Conservation (phyloP, 495 filamentous ascomycete genomes). For the Aspergillus panamensis region DNA sequence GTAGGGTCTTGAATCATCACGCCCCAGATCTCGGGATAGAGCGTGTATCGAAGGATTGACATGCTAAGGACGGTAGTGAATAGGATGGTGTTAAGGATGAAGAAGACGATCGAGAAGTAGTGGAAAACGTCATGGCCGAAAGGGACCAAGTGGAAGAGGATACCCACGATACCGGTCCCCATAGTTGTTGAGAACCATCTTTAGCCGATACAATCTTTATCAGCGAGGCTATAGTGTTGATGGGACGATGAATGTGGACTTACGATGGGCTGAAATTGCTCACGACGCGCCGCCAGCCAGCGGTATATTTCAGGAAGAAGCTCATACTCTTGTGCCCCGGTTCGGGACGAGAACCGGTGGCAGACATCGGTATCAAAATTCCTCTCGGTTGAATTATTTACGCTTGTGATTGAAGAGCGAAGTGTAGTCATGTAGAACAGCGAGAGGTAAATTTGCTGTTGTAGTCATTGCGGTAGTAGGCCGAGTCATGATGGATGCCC, state of each 20-base stretch:
- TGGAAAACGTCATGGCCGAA: slow-evolving; percentile 36
- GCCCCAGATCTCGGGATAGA: slow-evolving; percentile 46
- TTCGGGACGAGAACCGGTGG: not conserved
- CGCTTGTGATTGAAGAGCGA: not conserved
- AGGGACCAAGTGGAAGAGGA: slow-evolving; percentile 42
- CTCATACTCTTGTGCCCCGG: not conserved
- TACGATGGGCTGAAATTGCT: slow-evolving; percentile 50
- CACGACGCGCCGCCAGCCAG: slow-evolving; percentile 43
- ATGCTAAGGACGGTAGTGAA: slow-evolving; percentile 38
- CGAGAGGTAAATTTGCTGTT: not conserved
- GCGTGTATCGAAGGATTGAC: slow-evolving; percentile 34
- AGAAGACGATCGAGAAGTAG: slow-evolving; percentile 42
- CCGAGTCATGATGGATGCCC: not conserved
- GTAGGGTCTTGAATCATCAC: slow-evolving; percentile 46
- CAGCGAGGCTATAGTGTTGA: not conserved
- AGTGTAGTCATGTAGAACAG: not conserved
- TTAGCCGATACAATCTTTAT: not conserved
- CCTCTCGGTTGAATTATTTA: not conserved
- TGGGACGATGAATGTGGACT: slow-evolving; percentile 3
- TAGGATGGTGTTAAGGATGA: slow-evolving; percentile 41
- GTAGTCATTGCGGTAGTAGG: not conserved
- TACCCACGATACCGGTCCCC: slow-evolving; percentile 48
- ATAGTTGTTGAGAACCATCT: slow-evolving; percentile 49
- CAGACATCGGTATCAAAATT: not conserved
- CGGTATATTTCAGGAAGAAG: slow-evolving; percentile 10